Base-by-base conservation (phyloP, 805 yeast genomes). In the Kodamaea nitidulidarum region DNA sequence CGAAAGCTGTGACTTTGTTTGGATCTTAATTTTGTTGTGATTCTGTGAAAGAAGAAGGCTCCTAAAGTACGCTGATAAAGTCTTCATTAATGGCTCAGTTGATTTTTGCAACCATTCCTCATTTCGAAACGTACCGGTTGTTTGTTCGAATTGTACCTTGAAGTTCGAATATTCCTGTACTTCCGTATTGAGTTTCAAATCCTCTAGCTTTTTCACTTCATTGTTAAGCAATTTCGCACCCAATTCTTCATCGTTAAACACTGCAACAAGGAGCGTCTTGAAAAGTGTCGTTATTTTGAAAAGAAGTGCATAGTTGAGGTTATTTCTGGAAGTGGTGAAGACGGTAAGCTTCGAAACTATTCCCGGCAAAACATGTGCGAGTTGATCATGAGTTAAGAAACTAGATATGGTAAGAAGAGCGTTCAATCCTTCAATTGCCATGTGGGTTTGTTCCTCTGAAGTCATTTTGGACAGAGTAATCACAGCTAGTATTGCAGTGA, bases 351-450 rank as follows among this genome's bases (percentile, higher is more conserved):
- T 49, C 4, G 72, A 67, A 1, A 59, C 48, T 4, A 61, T 46
- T 1, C 74, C 74, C 1, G 74, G 74, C n/a, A 68, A 50, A 2
- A 67, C 64, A 30, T 56, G 56, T 8, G 71, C 54, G 5, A 65
- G 36, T 26, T 61, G 63, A n/a, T 61, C 62, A 3, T 67, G 24
- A 5, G 58, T 32, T 2, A 64, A 53, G 7, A 48, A 36, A 4
- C 46, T 44, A 2, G 45, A 9, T 32, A 50, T 50, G 7, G 51
- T 37, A 22, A 30, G 29, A 11, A 59, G 36, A 3, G 54, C 36
- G 2, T 44, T 39, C 6, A 60, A 38, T 0, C 43, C 22, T 4
- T 30, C 36, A 6, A 39, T 35, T 1, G 48, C 45, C 20, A 48
- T 15, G 7, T 39, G 44, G 3, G 36, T 41, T 15, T 52, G 54